Evolutionary conservation across 768 basidiomycete species (phyloP).

Genomic region (Suillus subalutaceus): DNA sequence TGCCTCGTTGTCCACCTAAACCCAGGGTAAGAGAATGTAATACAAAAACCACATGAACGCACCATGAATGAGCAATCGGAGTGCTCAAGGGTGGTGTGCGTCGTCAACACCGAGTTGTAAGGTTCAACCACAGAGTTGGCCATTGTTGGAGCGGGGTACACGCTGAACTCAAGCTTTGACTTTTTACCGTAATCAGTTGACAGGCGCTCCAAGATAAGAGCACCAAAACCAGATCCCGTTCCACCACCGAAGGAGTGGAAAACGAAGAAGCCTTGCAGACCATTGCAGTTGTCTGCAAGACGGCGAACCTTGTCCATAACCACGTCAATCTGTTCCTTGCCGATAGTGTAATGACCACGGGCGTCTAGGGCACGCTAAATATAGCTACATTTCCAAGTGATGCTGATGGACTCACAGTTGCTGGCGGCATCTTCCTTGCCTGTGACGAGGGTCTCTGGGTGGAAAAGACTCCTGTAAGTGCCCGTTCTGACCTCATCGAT

Average conservation of each 20-base stretch:
- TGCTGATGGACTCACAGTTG: constrained; percentile 70
- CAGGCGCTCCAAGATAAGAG: constrained; percentile 91
- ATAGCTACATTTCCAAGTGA: constrained; percentile 4
- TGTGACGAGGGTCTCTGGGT: constrained; percentile 97
- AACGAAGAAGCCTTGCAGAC: constrained; percentile 98
- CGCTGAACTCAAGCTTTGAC: constrained; percentile 97
- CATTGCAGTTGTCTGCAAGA: constrained; percentile 94
- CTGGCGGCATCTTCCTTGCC: constrained; percentile 99
- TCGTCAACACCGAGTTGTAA: constrained; percentile 96
- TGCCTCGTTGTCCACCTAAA: constrained; percentile 82
- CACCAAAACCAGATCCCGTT: constrained; percentile 98
- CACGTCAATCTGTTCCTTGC: constrained; percentile 95
- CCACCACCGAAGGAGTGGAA: constrained; percentile 99
- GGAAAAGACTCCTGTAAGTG: constrained; percentile 95
- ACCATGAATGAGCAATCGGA: constrained; percentile 99
- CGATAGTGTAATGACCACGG: constrained; percentile 97
- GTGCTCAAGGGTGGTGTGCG: constrained; percentile 97
- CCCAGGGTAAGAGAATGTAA: constrained; percentile 10
- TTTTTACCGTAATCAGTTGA: constrained; percentile 99
- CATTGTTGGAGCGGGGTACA: constrained; percentile 92
- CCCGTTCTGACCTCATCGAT: constrained; percentile 97
- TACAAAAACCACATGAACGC: constrained; percentile 21
- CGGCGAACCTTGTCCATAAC: constrained; percentile 96
- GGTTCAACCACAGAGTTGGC: constrained; percentile 97
- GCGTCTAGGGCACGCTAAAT: constrained; percentile 60